These are phyloP conservation scores for Suhomyces yuchorum DNA, from an alignment of 1,139 yeast species.

Conservation along the genomic window DNA sequence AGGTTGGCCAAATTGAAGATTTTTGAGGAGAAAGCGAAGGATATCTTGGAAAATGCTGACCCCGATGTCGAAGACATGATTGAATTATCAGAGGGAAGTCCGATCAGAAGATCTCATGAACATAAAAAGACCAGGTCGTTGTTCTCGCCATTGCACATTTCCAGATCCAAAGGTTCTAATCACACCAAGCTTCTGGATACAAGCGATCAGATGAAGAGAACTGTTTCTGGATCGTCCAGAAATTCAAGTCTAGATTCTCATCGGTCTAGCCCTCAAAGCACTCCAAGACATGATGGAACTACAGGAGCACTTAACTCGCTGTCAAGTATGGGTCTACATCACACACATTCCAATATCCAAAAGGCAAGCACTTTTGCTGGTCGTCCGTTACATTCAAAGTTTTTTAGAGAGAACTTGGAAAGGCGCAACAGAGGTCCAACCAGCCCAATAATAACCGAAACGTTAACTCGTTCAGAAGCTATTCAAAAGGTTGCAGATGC, in stretches of 20 bases:
- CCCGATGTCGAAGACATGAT: conserved; percentile 19
- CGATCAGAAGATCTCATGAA: background rate
- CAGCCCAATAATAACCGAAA: background rate
- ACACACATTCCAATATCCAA: background rate
- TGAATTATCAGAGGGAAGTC: conserved; percentile 14
- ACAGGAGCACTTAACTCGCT: no score
- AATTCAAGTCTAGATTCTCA: background rate
- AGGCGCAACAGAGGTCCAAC: conserved; percentile 1
- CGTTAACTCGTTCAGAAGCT: conserved; percentile 27
- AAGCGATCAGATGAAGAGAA: background rate
- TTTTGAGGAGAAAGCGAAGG: conserved; percentile 30
- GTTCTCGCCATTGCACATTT: conserved; percentile 3
- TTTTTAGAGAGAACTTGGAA: conserved; percentile 2
- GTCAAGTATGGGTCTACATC: background rate
- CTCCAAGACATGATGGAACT: background rate
- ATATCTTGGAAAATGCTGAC: conserved; percentile 17
- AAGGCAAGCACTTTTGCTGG: background rate
- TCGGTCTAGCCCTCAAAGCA: background rate
- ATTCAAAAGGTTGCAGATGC: conserved; percentile 37
- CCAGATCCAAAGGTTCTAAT: background rate
- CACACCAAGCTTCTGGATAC: background rate
- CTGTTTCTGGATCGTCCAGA: background rate
- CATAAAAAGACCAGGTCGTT: background rate
- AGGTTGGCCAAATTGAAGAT: conserved; percentile 32
- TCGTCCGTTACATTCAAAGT: conserved; percentile 4